phyloP scores from a whole-genome alignment of 78 protist species.

The Dictyostelium intermedium region DNA sequence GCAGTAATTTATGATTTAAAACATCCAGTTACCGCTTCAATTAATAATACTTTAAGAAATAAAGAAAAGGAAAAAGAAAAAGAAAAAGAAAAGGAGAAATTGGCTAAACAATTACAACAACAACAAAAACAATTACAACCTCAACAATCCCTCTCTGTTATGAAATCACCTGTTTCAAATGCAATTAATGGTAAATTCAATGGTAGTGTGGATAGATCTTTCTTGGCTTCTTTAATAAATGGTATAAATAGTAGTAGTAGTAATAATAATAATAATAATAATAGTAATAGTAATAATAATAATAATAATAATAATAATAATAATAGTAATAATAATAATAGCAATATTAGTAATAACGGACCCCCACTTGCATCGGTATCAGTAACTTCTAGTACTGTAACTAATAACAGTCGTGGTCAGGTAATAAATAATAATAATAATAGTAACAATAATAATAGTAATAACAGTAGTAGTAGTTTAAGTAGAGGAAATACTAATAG shows the following conservation, averaged over 20 bases:
- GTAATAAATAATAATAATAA: not conserved
- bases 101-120: not conserved
- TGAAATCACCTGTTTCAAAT: not conserved
- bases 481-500: not conserved
- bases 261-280: not conserved
- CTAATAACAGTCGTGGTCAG: not conserved
- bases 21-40: conserved; percentile 57
- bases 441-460: not conserved
- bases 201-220: conserved; percentile 76
- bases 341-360: not conserved
- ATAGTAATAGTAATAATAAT: conserved; percentile 3
- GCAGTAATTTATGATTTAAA: conserved; percentile 48
- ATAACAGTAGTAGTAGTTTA: not conserved
- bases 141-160: not conserved
- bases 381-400: not conserved
- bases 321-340: conserved; percentile 2
- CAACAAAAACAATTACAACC: not conserved
- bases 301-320: not conserved
- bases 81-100: conserved; percentile 26
- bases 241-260: conserved; percentile 11
- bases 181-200: not conserved
- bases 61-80: conserved; percentile 74
- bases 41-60: conserved; percentile 38
- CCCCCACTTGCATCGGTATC: not conserved
- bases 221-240: conserved; percentile 23